A percentile compares a stretch with the other conserved stretches of the same genome.
Conservation (phyloP, 1,284 basidiomycete genomes). For the Meira miltonrushii region DNA sequence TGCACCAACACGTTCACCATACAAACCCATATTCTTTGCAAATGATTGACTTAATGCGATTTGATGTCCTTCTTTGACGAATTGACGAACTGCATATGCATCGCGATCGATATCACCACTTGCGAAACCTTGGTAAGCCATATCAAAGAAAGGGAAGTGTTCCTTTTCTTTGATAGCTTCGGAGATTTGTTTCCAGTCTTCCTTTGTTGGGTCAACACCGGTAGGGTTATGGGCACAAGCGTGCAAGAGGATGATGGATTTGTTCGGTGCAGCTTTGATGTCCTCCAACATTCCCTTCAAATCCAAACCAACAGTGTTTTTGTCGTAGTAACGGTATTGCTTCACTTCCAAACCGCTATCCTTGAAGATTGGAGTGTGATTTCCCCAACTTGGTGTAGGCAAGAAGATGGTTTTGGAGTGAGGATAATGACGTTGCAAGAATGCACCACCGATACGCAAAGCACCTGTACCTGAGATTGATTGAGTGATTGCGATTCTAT, state of each 20-base stretch:
- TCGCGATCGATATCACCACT: conserved; percentile 48
- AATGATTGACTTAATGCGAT: conserved; percentile 46
- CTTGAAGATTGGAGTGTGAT: conserved; percentile 70
- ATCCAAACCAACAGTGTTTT: conserved; percentile 52
- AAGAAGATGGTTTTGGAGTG: conserved; percentile 84
- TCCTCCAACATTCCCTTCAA: conserved; percentile 51
- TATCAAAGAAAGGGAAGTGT: conserved; percentile 89
- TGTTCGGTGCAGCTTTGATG: conserved; percentile 55
- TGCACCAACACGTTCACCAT: conserved; percentile 52
- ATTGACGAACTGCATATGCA: conserved; percentile 53
- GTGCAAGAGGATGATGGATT: conserved; percentile 58
- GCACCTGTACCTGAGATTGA: conserved; percentile 98
- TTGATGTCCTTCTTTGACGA: conserved; percentile 52
- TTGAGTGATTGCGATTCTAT: conserved; percentile 75
- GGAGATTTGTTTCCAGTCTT: conserved; percentile 51
- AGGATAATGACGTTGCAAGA: conserved; percentile 79
- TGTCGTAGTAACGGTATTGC: conserved; percentile 63
- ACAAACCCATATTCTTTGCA: conserved; percentile 54
- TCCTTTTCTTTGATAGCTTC: conserved; percentile 62
- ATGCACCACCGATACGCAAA: conserved; percentile 89
- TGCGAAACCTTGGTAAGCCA: conserved; percentile 66
- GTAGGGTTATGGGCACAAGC: conserved; percentile 59
- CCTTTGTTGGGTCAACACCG: conserved; percentile 53
- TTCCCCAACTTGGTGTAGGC: conserved; percentile 93
- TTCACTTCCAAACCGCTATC: conserved; percentile 92